phyloP scores from a whole-genome alignment of 83 land plant genomes.

The Diphasiastrum complanatum region DNA sequence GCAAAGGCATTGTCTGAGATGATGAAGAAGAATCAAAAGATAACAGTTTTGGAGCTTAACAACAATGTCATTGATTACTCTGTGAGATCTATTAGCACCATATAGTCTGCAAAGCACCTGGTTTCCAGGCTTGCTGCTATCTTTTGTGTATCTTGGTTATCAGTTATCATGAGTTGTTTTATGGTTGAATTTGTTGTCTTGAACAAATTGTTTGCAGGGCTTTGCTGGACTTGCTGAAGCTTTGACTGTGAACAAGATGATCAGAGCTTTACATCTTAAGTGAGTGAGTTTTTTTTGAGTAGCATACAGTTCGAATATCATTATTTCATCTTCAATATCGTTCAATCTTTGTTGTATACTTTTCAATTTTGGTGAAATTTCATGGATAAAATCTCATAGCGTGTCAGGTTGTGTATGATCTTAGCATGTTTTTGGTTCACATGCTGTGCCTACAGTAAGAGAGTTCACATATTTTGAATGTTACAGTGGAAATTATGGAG shows the following conservation, averaged over 20 bases:
- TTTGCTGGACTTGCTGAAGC: constrained; percentile 86
- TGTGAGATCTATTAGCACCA: too few relatives aligned
- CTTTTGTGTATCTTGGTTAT: too few relatives aligned
- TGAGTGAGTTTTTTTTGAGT: constrained; percentile 31
- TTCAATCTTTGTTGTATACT: too few relatives aligned
- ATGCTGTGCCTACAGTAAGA: too few relatives aligned
- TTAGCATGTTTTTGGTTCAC: too few relatives aligned
- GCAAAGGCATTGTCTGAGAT: constrained; percentile 82
- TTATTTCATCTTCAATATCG: too few relatives aligned
- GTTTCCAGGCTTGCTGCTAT: too few relatives aligned
- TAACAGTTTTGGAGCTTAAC: constrained; percentile 78
- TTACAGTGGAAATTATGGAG: constrained; percentile 96
- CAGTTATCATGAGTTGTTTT: not conserved
- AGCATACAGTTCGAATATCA: too few relatives aligned
- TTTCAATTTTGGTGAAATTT: too few relatives aligned
- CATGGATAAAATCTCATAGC: too few relatives aligned
- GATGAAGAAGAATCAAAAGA: constrained; percentile 71
- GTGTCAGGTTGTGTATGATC: too few relatives aligned
- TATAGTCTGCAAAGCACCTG: too few relatives aligned
- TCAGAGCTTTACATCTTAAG: constrained; percentile 72
- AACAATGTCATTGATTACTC: constrained; percentile 89
- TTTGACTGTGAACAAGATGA: constrained; percentile 58
- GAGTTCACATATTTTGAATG: constrained; percentile 14
- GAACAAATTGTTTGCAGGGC: constrained; percentile 53
- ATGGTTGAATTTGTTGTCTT: not conserved